phyloP scores from a whole-genome alignment of 345 rosid species.

The Lepidium aucheri region DNA sequence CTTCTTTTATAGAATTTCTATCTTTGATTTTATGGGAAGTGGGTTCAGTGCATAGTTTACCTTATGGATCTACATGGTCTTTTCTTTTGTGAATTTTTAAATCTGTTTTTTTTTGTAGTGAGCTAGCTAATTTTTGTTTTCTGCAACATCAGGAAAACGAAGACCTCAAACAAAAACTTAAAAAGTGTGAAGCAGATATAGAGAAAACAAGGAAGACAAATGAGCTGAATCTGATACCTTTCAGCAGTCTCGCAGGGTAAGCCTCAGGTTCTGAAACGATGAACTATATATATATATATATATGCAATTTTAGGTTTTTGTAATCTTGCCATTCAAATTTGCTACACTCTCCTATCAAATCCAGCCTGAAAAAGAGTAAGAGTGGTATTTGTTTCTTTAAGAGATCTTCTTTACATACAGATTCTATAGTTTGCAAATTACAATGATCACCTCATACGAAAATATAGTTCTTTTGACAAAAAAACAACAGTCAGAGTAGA shows the following conservation, averaged over 20 bases:
- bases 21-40: not conserved
- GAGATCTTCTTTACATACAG: not conserved
- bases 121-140: constrained; percentile 8
- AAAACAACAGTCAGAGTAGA: not conserved
- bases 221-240: constrained; percentile 64
- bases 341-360: too few species aligned
- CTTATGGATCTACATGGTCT: constrained; percentile 1
- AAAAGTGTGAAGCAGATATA: constrained; percentile 70
- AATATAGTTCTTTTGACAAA: not conserved
- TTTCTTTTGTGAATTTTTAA: not conserved
- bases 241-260: constrained; percentile 55
- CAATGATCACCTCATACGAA: not conserved
- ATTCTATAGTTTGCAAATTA: not conserved
- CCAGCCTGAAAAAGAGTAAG: too few species aligned
- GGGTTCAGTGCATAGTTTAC: not conserved
- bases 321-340: too few species aligned
- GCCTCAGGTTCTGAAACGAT: not conserved
- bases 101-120: not conserved
- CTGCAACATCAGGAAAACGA: constrained; percentile 47
- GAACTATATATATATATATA: too few species aligned
- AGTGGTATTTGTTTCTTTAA: not conserved
- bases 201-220: constrained; percentile 61
- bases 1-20: not conserved
- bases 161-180: constrained; percentile 59
- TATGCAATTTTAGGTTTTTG: too few species aligned